Conservation (phyloP, 78 protist species). For the Bigelowiella natans region DNA sequence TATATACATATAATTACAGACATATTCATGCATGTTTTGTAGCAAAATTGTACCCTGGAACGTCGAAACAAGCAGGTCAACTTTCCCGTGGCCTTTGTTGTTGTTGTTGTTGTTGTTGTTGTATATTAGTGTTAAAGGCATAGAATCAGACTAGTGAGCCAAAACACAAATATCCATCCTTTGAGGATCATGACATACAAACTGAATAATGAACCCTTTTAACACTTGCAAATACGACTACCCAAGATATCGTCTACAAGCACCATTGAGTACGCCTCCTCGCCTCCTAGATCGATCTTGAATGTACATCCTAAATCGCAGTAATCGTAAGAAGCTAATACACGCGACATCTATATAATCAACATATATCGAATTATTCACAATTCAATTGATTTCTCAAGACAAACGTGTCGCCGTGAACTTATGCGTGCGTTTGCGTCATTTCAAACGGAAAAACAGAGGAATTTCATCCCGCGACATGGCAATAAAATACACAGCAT, state of each 20-base stretch:
- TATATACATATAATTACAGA: neutral
- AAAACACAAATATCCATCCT: neutral
- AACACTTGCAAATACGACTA: neutral
- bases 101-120: too few species aligned
- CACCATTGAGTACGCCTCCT: neutral
- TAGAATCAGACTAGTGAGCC: neutral
- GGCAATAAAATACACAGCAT: too few species aligned
- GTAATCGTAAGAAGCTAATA: too few species aligned
- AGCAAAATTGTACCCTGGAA: neutral
- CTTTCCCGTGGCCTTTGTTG: too few species aligned
- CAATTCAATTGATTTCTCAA: too few species aligned
- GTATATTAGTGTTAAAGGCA: neutral
- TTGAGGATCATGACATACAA: neutral
- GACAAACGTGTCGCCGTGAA: too few species aligned
- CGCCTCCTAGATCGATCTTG: neutral
- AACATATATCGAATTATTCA: too few species aligned
- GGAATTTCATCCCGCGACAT: too few species aligned
- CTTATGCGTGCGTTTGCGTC: too few species aligned
- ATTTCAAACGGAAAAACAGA: too few species aligned
- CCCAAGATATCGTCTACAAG: neutral
- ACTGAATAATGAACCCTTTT: neutral
- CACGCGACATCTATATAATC: too few species aligned
- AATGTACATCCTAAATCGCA: too few species aligned
- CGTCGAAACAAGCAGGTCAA: neutral
- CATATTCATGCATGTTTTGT: neutral